Conservation (phyloP, 495 filamentous ascomycete species). For the Cercophora sp. region DNA sequence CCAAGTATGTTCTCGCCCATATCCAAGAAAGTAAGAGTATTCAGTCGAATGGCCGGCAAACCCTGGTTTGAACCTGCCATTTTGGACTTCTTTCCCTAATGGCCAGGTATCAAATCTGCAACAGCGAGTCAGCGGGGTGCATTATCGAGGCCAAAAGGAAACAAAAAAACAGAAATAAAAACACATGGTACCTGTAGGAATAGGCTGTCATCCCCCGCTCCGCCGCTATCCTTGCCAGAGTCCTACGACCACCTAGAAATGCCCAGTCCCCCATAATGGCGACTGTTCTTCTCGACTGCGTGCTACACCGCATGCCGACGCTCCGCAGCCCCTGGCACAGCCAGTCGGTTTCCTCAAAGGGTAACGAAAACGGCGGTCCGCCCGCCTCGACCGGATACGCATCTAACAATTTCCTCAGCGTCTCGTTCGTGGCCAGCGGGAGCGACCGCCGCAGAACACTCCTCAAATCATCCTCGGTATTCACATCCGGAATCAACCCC, state of each 20-base stretch:
- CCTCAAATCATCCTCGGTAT: slow-evolving; percentile 6
- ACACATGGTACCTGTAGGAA: slow-evolving; percentile 7
- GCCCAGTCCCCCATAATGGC: neutral
- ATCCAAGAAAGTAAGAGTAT: slow-evolving; percentile 10
- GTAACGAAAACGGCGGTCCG: slow-evolving; percentile 5
- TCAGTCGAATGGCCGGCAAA: slow-evolving; percentile 6
- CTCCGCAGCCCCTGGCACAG: neutral
- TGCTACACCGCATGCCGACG: neutral
- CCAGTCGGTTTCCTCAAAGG: neutral
- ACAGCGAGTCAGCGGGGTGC: neutral
- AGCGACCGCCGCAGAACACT: neutral
- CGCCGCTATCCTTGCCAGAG: slow-evolving; percentile 1
- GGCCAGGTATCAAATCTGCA: slow-evolving; percentile 12
- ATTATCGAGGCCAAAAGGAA: neutral
- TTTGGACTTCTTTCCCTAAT: neutral
- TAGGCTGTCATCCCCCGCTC: slow-evolving; percentile 4
- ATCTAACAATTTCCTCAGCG: slow-evolving; percentile 6
- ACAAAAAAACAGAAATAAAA: no score
- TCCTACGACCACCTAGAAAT: slow-evolving; percentile 2
- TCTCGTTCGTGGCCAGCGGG: slow-evolving; percentile 4
- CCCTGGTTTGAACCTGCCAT: slow-evolving; percentile 5
- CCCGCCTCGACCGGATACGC: slow-evolving; percentile 5
- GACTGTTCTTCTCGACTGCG: slow-evolving; percentile 5
- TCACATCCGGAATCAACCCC: neutral
- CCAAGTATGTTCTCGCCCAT: neutral